Percentiles rank a stretch among this genome's conserved stretches.
These are phyloP conservation scores for Diaporthe batatas DNA, from an alignment of 2,329 filamentous ascomycete species.

Conservation along the genomic window DNA sequence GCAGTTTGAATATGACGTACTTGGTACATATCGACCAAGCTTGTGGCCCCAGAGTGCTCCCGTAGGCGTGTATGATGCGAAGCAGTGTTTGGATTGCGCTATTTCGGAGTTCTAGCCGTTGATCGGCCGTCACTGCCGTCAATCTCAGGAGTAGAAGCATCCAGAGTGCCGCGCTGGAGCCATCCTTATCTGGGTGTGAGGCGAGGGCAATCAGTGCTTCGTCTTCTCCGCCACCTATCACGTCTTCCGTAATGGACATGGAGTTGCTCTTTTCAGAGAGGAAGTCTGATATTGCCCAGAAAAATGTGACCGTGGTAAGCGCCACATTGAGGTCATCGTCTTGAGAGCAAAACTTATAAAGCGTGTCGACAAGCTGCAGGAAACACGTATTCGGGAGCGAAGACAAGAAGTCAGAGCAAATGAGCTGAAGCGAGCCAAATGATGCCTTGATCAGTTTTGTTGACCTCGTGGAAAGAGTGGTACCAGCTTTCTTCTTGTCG, in stretches of 20 bases:
- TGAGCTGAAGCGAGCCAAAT: conserved; percentile 89
- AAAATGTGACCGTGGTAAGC: conserved; percentile 93
- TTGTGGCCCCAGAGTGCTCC: conserved; percentile 80
- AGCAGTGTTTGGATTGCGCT: conserved; percentile 92
- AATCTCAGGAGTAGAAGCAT: conserved; percentile 80
- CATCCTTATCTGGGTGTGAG: conserved; percentile 68
- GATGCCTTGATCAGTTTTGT: conserved; percentile 84
- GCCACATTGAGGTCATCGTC: conserved; percentile 95
- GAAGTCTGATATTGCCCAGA: conserved; percentile 95
- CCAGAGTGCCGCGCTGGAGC: conserved; percentile 81
- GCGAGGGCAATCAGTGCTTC: conserved; percentile 70
- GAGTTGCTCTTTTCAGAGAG: conserved; percentile 73
- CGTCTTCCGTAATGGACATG: conserved; percentile 69
- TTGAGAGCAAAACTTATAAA: conserved; percentile 91
- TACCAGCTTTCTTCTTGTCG: conserved; percentile 51
- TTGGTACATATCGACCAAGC: conserved; percentile 89
- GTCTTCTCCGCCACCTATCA: conserved; percentile 68
- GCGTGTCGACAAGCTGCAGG: conserved; percentile 83
- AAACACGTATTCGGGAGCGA: conserved; percentile 79
- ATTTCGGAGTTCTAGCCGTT: conserved; percentile 81
- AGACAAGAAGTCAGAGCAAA: conserved; percentile 93
- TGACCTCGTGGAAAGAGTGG: conserved; percentile 69
- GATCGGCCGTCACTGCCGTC: conserved; percentile 78
- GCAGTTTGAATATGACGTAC: conserved; percentile 82
- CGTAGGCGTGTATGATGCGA: conserved; percentile 92